Percentiles rank a stretch among this genome's conserved stretches.
Conservation (phyloP, 1,139 yeast genomes). For the Pichia sp. region DNA sequence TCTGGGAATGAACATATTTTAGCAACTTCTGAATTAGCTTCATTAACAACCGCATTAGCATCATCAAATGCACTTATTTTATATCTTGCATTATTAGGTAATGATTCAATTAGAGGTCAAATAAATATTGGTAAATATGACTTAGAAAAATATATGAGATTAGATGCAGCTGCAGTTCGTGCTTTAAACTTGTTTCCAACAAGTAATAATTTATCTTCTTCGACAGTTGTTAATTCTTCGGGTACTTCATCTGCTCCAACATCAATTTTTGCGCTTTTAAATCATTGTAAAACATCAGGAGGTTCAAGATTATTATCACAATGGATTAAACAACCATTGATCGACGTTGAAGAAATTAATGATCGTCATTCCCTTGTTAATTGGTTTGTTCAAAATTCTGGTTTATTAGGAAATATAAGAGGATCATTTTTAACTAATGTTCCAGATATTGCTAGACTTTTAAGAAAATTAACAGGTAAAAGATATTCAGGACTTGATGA, state of each 20-base stretch:
- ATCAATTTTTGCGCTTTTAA: slow-evolving; percentile 74
- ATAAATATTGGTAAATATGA: slow-evolving; percentile 59
- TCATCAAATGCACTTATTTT: slow-evolving; percentile 59
- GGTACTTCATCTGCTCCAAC: slow-evolving; percentile 35
- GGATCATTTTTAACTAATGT: slow-evolving; percentile 63
- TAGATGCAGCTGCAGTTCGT: slow-evolving; percentile 83
- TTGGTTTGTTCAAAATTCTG: slow-evolving; percentile 61
- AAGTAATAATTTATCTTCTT: slow-evolving; percentile 19
- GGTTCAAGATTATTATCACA: slow-evolving; percentile 83
- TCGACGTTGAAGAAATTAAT: slow-evolving; percentile 51
- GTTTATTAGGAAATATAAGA: slow-evolving; percentile 57
- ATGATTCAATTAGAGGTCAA: slow-evolving; percentile 47
- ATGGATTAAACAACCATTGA: slow-evolving; percentile 93
- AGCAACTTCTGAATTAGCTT: slow-evolving; percentile 49
- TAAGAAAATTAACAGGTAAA: slow-evolving; percentile 53
- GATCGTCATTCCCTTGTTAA: slow-evolving; percentile 72
- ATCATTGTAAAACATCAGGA: slow-evolving; percentile 79
- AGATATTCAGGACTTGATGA: slow-evolving; percentile 55
- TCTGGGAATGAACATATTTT: slow-evolving; percentile 52
- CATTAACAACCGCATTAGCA: slow-evolving; percentile 33
- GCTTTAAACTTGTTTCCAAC: slow-evolving; percentile 83
- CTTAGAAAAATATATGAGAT: slow-evolving; percentile 71
- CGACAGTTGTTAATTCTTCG: slow-evolving; percentile 20
- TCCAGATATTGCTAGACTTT: slow-evolving; percentile 75
- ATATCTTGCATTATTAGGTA: slow-evolving; percentile 58